A percentile compares a stretch with the other conserved stretches of the same genome.
Conservation (phyloP, 2,329 filamentous ascomycete species). For the Cordyceps cicadae region DNA sequence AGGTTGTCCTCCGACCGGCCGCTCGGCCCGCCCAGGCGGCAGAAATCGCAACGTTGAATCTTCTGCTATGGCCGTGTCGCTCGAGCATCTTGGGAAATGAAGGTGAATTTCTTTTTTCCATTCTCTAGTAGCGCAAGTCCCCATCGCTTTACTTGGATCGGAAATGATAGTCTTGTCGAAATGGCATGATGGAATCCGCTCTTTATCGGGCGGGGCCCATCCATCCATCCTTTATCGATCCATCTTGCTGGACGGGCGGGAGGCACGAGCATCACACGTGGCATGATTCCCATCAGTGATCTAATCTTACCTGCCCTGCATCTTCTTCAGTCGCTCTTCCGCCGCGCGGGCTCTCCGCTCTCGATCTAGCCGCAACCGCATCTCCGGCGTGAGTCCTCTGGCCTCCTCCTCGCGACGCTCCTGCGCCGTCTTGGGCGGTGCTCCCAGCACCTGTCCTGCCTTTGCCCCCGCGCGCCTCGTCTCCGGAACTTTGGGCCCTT, state of each 20-base stretch:
- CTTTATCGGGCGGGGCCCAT: no score
- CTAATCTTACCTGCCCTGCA: constrained; percentile 37
- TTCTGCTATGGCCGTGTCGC: not conserved
- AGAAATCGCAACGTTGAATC: not conserved
- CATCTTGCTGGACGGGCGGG: no score
- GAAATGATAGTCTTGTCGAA: no score
- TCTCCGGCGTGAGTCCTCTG: constrained; percentile 79
- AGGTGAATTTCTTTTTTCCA: not conserved
- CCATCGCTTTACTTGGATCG: no score
- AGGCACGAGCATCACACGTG: not conserved
- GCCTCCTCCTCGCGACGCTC: constrained; percentile 78
- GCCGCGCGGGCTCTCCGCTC: constrained; percentile 86
- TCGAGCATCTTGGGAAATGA: not conserved
- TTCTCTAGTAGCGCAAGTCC: no score
- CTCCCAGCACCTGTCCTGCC: constrained; percentile 44
- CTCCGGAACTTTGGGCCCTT: constrained; percentile 51
- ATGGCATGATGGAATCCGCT: no score
- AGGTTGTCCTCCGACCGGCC: not conserved
- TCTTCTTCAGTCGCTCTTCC: constrained; percentile 70
- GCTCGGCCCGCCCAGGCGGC: not conserved
- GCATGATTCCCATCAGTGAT: not conserved
- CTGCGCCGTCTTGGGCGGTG: constrained; percentile 60
- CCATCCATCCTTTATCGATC: no score
- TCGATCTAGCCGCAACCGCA: constrained; percentile 73
- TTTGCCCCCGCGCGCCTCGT: constrained; percentile 33